A percentile compares a stretch with the other conserved stretches of the same genome.
These are phyloP conservation scores for Leucocoprinus sp. DNA, from an alignment of 768 basidiomycete species.

Conservation along the genomic window DNA sequence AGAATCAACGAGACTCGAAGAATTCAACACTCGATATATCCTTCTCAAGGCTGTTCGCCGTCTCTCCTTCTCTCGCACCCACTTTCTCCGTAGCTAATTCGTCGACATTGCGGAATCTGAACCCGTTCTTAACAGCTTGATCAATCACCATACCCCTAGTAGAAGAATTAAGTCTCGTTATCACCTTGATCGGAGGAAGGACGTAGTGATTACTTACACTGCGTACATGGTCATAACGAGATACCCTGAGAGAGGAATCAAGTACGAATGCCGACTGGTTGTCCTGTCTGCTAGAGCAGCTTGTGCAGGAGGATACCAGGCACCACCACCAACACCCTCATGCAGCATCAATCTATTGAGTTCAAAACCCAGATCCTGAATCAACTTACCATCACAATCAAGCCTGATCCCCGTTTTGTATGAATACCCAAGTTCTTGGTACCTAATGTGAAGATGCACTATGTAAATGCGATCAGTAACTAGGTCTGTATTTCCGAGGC, in stretches of 20 bases:
- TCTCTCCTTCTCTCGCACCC: neutral
- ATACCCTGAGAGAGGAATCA: slow-evolving; percentile 54
- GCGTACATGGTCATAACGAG: slow-evolving; percentile 51
- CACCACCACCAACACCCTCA: slow-evolving; percentile 51
- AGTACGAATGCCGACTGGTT: slow-evolving; percentile 46
- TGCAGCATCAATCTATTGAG: slow-evolving; percentile 1
- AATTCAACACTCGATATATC: slow-evolving; percentile 9
- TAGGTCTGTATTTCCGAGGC: neutral
- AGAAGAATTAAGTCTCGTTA: slow-evolving; percentile 6
- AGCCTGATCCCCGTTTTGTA: slow-evolving; percentile 53
- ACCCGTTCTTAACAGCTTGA: slow-evolving; percentile 39
- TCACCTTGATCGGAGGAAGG: neutral
- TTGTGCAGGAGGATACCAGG: slow-evolving; percentile 63
- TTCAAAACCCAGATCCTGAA: slow-evolving; percentile 10
- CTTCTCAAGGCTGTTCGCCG: slow-evolving; percentile 11
- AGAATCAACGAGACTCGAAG: slow-evolving; percentile 13
- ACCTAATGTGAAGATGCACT: slow-evolving; percentile 57
- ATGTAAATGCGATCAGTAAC: neutral
- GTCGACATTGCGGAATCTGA: slow-evolving; percentile 42
- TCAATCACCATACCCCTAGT: slow-evolving; percentile 44
- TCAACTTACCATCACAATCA: slow-evolving; percentile 51
- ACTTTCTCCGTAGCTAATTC: slow-evolving; percentile 21
- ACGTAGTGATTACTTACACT: slow-evolving; percentile 29
- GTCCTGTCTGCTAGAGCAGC: slow-evolving; percentile 43
- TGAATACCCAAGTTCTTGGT: slow-evolving; percentile 56